Evolutionary conservation across 1,284 basidiomycete genomes (phyloP), one percentile per base, ranked within the genome.

Genomic region (Peniophora sp.): DNA sequence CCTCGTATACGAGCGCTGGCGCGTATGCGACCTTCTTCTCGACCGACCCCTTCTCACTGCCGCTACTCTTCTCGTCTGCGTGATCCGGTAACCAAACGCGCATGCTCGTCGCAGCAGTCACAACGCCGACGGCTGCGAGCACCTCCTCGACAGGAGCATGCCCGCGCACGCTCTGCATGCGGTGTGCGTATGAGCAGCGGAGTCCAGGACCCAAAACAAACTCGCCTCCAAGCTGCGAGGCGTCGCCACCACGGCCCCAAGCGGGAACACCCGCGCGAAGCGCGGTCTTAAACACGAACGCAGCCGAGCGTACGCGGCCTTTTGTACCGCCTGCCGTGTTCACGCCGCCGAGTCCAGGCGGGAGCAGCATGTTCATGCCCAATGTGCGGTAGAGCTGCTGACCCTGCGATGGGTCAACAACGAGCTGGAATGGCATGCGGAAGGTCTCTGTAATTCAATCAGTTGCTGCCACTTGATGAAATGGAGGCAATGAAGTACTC

Each of bases 161-260:
- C 16, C 78, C 79, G 38, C 80, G 77, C 1, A 84, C 74, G 12
- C 70, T 82, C 49, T 74, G 77, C 88, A 90, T 90, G 11, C 87
- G 77, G 64, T 88, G 86, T 0, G 84, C 81, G 59, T 75, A 89
- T 3, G 72, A 65, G 58, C 81, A 86, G 2, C 64, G 70, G 58
- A 80, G 61, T 82, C 81, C 83, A 45, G 88, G 87, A 22, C 87
- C 88, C 49, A 96, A 76, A 23, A 95, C 78, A 61, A 95, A 94
- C 68, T 95, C 92, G 22, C 92, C 92, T 16, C 92, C 92, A 25
- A 95, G 75, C 65, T 93, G 87, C 48, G 73, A 67, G 45, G 81
- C 69, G 60, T 92, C 85, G 0, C 92, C 92, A 1, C 86, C 88
- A 51, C 80, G 81, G 65, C 85, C 83, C 79, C 82, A 85, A 10